These are phyloP conservation scores for Neofusicoccum laricinum DNA, from an alignment of 2,329 filamentous ascomycete species.

Conservation along the genomic window DNA sequence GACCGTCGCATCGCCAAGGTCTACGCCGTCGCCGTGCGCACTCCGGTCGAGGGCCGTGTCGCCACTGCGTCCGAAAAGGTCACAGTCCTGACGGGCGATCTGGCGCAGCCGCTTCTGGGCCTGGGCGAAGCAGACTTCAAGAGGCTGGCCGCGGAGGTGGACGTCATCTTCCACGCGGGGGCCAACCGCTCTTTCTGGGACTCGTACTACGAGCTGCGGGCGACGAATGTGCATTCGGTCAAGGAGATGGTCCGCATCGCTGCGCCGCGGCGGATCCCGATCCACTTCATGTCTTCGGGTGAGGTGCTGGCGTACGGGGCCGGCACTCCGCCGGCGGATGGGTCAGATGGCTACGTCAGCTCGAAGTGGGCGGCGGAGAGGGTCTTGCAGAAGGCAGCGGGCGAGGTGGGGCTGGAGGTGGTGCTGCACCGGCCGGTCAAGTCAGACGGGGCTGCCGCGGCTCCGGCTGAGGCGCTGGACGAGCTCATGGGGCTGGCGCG, in stretches of 20 bases:
- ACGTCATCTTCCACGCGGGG: conserved; percentile 25
- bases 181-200: conserved; percentile 26
- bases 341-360: conserved; percentile 17
- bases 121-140: neutral
- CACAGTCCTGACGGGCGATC: conserved; percentile 36
- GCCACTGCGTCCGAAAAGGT: conserved; percentile 1
- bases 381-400: conserved; percentile 16
- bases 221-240: conserved; percentile 23
- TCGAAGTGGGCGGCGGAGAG: conserved; percentile 20
- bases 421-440: conserved; percentile 1
- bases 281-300: conserved; percentile 22
- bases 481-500: neutral
- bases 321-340: neutral
- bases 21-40: conserved; percentile 45
- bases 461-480: conserved; percentile 15
- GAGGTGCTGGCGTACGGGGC: neutral
- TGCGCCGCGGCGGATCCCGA: conserved; percentile 10
- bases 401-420: neutral
- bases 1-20: conserved; percentile 25
- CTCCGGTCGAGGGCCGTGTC: neutral
- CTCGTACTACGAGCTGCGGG: conserved; percentile 24
- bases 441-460: conserved; percentile 15
- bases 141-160: neutral
- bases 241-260: conserved; percentile 16
- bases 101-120: conserved; percentile 26